phyloP scores from a whole-genome alignment of 441 rosid genomes.

The Manihot esculenta region DNA sequence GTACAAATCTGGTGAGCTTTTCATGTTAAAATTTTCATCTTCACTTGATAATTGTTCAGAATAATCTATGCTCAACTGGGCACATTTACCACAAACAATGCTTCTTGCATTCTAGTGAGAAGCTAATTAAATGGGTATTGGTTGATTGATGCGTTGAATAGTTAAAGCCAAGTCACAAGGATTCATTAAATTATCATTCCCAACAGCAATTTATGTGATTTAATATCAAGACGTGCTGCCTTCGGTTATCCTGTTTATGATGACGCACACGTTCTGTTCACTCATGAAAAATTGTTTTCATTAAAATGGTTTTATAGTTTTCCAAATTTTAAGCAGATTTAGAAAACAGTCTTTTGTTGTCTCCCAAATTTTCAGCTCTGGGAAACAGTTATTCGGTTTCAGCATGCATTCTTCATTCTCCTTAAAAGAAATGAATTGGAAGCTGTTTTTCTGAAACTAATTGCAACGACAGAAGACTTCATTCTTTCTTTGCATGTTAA shows the following conservation, averaged over 20 bases:
- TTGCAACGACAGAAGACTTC: not conserved
- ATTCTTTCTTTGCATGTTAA: not conserved
- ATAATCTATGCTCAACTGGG: constrained; percentile 10
- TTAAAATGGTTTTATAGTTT: not conserved
- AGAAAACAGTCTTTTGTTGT: not conserved
- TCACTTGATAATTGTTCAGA: not conserved
- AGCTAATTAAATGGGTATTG: not conserved
- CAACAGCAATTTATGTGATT: not conserved
- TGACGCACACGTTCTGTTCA: too few relatives aligned
- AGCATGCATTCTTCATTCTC: not conserved
- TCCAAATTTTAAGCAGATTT: not conserved
- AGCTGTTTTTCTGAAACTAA: too few relatives aligned
- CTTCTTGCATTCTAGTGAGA: not conserved
- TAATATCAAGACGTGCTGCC: too few relatives aligned
- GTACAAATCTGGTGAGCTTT: not conserved
- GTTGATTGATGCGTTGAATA: not conserved
- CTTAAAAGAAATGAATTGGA: not conserved
- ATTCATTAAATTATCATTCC: not conserved
- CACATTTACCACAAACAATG: not conserved
- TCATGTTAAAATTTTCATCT: not conserved
- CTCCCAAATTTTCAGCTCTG: not conserved
- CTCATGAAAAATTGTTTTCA: too few relatives aligned
- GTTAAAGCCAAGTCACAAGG: not conserved
- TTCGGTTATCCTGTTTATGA: not conserved
- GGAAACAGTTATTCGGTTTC: not conserved